Conservation (phyloP, 2,329 filamentous ascomycete species). For the Neonectria coccinea region DNA sequence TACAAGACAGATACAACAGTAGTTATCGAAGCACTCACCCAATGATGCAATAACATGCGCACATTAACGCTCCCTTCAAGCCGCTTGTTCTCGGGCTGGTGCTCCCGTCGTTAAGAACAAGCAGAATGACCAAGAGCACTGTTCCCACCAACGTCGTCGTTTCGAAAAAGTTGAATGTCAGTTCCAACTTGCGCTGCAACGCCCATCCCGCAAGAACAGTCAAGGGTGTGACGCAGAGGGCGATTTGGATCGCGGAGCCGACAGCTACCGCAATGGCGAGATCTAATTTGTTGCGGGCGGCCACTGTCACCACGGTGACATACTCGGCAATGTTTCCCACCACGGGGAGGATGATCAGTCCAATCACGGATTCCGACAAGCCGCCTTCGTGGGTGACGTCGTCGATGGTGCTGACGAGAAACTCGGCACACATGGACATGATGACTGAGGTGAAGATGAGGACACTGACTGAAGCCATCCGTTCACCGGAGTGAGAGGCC, state of each 20-base stretch:
- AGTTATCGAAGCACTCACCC: constrained; percentile 38
- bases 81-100: constrained; percentile 68
- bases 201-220: constrained; percentile 71
- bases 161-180: constrained; percentile 82
- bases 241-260: constrained; percentile 71
- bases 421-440: constrained; percentile 71
- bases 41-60: constrained; percentile 66
- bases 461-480: constrained; percentile 59
- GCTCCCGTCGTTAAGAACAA: constrained; percentile 78
- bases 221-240: constrained; percentile 70
- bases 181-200: constrained; percentile 66
- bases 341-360: constrained; percentile 71
- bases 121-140: constrained; percentile 78
- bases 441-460: constrained; percentile 66
- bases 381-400: constrained; percentile 62
- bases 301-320: constrained; percentile 71
- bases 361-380: constrained; percentile 69
- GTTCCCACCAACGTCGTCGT: constrained; percentile 78
- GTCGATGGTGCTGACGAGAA: constrained; percentile 70
- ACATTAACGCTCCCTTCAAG: constrained; percentile 67
- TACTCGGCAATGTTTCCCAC: constrained; percentile 74
- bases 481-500: constrained; percentile 28
- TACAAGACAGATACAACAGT: background rate
- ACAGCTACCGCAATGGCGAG: constrained; percentile 71
- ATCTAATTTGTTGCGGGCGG: constrained; percentile 70